Conservation (phyloP, 306 rosid genomes). For the Sicyos baderoa region DNA sequence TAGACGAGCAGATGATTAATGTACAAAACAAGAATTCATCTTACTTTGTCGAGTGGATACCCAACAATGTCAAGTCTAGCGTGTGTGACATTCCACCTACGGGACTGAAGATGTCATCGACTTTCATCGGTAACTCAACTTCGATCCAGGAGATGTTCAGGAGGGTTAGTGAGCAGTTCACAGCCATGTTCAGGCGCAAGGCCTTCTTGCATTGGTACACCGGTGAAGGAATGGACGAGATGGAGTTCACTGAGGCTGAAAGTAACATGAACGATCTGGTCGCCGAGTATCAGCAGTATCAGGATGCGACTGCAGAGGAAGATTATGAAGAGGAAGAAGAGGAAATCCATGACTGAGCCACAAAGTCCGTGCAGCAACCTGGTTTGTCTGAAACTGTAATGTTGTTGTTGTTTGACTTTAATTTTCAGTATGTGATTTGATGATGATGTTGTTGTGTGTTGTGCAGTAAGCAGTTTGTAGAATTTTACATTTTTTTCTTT, state of each 20-base stretch:
- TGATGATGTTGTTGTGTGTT: conserved; percentile 22
- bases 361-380: background rate
- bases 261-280: conserved; percentile 82
- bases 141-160: conserved; percentile 85
- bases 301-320: conserved; percentile 59
- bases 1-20: conserved; percentile 76
- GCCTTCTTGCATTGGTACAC: conserved; percentile 78
- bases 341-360: conserved; percentile 41
- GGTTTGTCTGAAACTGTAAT: conserved; percentile 23
- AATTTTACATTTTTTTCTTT: conserved; percentile 25
- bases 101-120: conserved; percentile 70
- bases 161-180: conserved; percentile 88
- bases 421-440: conserved; percentile 15
- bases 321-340: conserved; percentile 50
- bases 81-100: conserved; percentile 80
- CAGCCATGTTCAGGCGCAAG: conserved; percentile 81
- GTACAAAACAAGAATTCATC: conserved; percentile 87
- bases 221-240: conserved; percentile 89
- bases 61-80: conserved; percentile 74
- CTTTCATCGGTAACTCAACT: conserved; percentile 70
- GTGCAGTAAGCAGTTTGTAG: conserved; percentile 24
- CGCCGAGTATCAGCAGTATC: conserved; percentile 87
- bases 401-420: conserved; percentile 6
- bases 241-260: conserved; percentile 92
- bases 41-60: conserved; percentile 77